Evolutionary conservation across 805 yeast genomes (phyloP).

Genomic region (Scheffersomyces ergatensis): DNA sequence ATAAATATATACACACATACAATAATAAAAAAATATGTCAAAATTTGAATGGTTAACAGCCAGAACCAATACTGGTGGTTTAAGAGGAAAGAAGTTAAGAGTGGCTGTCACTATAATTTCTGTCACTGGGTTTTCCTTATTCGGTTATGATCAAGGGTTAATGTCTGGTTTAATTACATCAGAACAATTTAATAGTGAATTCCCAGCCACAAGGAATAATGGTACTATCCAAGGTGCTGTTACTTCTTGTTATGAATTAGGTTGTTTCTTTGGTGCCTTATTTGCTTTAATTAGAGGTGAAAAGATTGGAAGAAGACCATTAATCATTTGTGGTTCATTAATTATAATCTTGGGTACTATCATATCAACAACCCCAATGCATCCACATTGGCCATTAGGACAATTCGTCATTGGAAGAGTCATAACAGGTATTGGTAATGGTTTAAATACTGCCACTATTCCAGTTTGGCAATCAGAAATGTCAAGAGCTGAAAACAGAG

Average conservation of each 20-base stretch:
- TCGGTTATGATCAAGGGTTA: slow-evolving; percentile 41
- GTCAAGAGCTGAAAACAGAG: slow-evolving; percentile 43
- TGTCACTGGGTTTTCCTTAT: slow-evolving; percentile 28
- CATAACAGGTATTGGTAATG: slow-evolving; percentile 45
- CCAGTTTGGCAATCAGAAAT: slow-evolving; percentile 48
- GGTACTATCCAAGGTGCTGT: slow-evolving; percentile 65
- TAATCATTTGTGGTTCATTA: slow-evolving; percentile 33
- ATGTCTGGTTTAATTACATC: slow-evolving; percentile 45
- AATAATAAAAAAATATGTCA: too few relatives aligned
- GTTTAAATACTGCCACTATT: slow-evolving; percentile 41
- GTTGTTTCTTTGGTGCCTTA: slow-evolving; percentile 49
- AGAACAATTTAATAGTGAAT: slow-evolving; percentile 33
- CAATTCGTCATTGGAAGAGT: slow-evolving; percentile 66
- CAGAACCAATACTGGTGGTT: slow-evolving; percentile 55
- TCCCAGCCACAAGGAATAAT: slow-evolving; percentile 32
- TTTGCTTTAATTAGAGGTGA: slow-evolving; percentile 41
- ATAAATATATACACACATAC: too few relatives aligned
- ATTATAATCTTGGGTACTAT: slow-evolving; percentile 41
- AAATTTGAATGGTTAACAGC: slow-evolving; percentile 6
- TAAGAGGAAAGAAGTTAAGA: slow-evolving; percentile 49
- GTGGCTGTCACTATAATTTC: slow-evolving; percentile 25
- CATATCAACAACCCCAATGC: slow-evolving; percentile 34
- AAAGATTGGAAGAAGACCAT: slow-evolving; percentile 40
- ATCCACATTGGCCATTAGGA: slow-evolving; percentile 53
- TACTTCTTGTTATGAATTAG: slow-evolving; percentile 66